phyloP scores from a whole-genome alignment of 805 yeast genomes.

The Suhomyces prunicola region DNA sequence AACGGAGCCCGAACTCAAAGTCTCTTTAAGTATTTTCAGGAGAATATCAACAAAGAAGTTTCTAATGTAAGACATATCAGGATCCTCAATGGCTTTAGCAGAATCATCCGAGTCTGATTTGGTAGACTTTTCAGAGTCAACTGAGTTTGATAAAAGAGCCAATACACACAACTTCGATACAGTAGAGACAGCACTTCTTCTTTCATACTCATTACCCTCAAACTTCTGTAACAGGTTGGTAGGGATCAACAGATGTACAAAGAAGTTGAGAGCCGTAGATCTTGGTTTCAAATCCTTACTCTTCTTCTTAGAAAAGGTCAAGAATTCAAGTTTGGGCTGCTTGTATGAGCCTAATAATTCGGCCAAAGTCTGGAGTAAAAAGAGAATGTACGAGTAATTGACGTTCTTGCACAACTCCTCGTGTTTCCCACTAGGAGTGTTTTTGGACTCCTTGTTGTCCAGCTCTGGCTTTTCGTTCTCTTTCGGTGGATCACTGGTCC shows the following conservation, averaged over 20 bases:
- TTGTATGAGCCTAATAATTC: slow-evolving; percentile 79
- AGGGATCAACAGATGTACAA: slow-evolving; percentile 71
- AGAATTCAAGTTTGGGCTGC: slow-evolving; percentile 75
- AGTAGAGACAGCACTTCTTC: slow-evolving; percentile 56
- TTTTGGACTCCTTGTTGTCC: slow-evolving; percentile 13
- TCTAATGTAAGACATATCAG: slow-evolving; percentile 69
- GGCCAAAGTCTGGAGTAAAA: slow-evolving; percentile 60
- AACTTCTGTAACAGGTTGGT: slow-evolving; percentile 39
- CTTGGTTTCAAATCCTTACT: slow-evolving; percentile 57
- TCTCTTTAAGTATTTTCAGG: slow-evolving; percentile 58
- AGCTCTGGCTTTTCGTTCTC: slow-evolving; percentile 2
- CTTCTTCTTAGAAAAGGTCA: slow-evolving; percentile 67
- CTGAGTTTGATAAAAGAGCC: slow-evolving; percentile 53
- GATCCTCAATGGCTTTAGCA: slow-evolving; percentile 42
- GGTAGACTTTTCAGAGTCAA: slow-evolving; percentile 38
- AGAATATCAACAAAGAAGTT: slow-evolving; percentile 70
- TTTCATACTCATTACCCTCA: slow-evolving; percentile 39
- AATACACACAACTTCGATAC: slow-evolving; percentile 60
- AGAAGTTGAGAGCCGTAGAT: slow-evolving; percentile 70
- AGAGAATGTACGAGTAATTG: slow-evolving; percentile 63
- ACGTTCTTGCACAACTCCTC: slow-evolving; percentile 8
- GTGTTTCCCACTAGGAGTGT: slow-evolving; percentile 5
- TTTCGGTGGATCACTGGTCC: slow-evolving; percentile 26
- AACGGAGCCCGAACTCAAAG: slow-evolving; percentile 16
- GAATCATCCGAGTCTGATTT: slow-evolving; percentile 20